phyloP scores from a whole-genome alignment of 106 monocot genomes.

The Dendrobium officinale region DNA sequence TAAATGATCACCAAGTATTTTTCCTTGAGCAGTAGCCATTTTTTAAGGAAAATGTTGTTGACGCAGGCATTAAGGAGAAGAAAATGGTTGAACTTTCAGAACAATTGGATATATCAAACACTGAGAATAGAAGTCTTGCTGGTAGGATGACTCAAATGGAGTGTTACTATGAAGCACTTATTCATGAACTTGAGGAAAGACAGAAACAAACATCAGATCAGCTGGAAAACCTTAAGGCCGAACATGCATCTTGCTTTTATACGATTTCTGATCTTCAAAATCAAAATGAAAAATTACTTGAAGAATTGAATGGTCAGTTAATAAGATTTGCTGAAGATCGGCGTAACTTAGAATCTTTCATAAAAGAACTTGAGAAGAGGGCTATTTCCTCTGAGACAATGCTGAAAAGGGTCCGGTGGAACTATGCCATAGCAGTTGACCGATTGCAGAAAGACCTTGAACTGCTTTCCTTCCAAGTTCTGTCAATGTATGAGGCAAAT shows the following conservation, averaged over 20 bases:
- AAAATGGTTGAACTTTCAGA: constrained; percentile 55
- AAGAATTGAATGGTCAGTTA: constrained; percentile 68
- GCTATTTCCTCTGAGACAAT: constrained; percentile 64
- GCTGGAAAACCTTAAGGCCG: constrained; percentile 57
- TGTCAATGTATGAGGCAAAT: constrained; percentile 93
- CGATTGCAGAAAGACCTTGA: constrained; percentile 89
- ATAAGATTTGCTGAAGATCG: constrained; percentile 58
- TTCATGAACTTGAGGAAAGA: constrained; percentile 73
- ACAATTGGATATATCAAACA: constrained; percentile 65
- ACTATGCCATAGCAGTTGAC: constrained; percentile 69
- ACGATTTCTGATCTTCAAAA: constrained; percentile 68
- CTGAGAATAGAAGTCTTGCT: constrained; percentile 53
- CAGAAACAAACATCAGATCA: constrained; percentile 56
- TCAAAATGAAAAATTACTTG: constrained; percentile 59
- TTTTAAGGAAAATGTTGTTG: constrained; percentile 14
- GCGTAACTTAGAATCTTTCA: constrained; percentile 44
- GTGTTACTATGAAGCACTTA: constrained; percentile 78
- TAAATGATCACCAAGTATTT: constrained; percentile 10
- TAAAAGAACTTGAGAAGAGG: constrained; percentile 71
- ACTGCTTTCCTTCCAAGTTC: constrained; percentile 86
- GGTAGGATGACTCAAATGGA: constrained; percentile 84
- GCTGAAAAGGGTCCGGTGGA: constrained; percentile 73
- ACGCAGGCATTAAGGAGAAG: constrained; percentile 31
- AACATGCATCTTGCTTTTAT: constrained; percentile 60
- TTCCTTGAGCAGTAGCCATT: not conserved